Percentiles rank a stretch among this genome's conserved stretches.
phyloP scores from a whole-genome alignment of 441 rosid species.

The Aleurites moluccanus region DNA sequence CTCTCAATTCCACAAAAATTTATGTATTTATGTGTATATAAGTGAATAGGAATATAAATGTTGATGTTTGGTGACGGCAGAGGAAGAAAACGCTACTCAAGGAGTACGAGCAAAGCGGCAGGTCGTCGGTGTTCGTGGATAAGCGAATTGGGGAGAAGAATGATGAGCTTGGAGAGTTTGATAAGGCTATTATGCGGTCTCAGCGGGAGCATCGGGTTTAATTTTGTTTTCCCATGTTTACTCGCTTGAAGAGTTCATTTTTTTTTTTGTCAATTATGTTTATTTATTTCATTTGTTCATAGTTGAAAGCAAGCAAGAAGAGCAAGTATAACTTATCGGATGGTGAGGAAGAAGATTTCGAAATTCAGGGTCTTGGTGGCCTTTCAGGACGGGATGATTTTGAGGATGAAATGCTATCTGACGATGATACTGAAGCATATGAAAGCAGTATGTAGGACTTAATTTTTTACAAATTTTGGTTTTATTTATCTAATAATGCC shows the following conservation, averaged over 20 bases:
- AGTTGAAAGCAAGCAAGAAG: slow-evolving; percentile 66
- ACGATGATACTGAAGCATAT: slow-evolving; percentile 49
- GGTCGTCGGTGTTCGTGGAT: slow-evolving; percentile 67
- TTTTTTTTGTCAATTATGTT: neutral
- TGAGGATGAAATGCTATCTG: slow-evolving; percentile 60
- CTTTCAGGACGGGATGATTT: slow-evolving; percentile 66
- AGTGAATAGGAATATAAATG: neutral
- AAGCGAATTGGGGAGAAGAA: slow-evolving; percentile 81
- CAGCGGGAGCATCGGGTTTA: slow-evolving; percentile 85
- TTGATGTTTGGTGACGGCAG: slow-evolving; percentile 32
- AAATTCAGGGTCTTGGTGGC: slow-evolving; percentile 41
- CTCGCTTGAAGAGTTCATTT: neutral
- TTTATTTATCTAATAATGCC: neutral
- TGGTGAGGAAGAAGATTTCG: slow-evolving; percentile 75
- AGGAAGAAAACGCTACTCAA: slow-evolving; percentile 76
- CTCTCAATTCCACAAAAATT: neutral
- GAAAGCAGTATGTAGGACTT: slow-evolving; percentile 42
- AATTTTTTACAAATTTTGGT: neutral
- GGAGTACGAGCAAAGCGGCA: slow-evolving; percentile 76
- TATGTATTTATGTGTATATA: neutral
- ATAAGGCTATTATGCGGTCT: slow-evolving; percentile 74
- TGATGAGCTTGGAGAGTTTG: slow-evolving; percentile 70
- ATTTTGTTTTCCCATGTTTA: neutral
- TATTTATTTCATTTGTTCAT: slow-evolving; percentile 14
- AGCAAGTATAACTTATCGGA: slow-evolving; percentile 80